Conservation (phyloP, 225 moss, liverwort and hornwort species). For the Pseudoscleropodium purum region DNA sequence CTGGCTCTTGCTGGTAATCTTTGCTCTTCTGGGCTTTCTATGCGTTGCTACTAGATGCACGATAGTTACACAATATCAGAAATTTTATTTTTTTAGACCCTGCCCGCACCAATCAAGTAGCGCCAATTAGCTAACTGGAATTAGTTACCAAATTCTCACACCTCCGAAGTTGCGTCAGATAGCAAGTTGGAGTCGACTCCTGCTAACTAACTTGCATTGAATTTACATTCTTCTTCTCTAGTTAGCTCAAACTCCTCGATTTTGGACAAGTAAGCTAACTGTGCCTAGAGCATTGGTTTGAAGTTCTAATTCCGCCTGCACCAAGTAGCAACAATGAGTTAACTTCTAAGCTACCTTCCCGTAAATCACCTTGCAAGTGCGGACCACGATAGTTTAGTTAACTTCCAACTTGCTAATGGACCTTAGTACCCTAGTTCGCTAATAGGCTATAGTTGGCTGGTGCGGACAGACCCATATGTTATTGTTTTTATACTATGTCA, state of each 20-base stretch:
- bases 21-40: background rate
- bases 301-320: background rate
- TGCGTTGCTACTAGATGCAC: background rate
- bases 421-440: background rate
- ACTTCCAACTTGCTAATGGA: background rate
- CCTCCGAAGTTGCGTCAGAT: background rate
- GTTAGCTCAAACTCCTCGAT: background rate
- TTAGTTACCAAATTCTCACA: background rate
- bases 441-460: background rate
- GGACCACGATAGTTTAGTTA: background rate
- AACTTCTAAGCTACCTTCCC: background rate
- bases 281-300: background rate
- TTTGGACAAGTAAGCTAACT: background rate
- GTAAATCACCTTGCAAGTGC: background rate
- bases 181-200: background rate
- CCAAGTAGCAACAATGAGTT: background rate
- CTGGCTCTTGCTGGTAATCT: slow-evolving; percentile 95
- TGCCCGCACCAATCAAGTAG: background rate
- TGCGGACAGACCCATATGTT: background rate
- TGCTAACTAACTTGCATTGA: background rate
- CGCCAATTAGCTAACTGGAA: background rate
- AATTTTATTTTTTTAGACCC: background rate
- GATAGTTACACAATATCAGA: background rate
- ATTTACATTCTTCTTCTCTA: background rate
- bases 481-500: background rate